Evolutionary conservation across 345 rosid genomes (phyloP).

Genomic region (Nephelium lappaceum): DNA sequence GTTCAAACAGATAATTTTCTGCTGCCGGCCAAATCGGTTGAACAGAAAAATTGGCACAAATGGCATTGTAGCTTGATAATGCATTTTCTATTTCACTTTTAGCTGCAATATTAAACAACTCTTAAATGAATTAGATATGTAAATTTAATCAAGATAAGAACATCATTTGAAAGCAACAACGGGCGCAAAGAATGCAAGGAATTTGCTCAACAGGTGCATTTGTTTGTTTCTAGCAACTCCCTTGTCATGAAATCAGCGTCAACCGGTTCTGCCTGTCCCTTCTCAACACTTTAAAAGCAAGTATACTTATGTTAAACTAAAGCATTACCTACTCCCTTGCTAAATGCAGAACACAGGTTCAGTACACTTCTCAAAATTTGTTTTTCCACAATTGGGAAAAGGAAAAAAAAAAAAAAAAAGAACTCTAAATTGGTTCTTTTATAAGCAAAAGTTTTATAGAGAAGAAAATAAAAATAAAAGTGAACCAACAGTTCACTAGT

Average conservation of each 20-base stretch:
- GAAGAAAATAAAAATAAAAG: not conserved
- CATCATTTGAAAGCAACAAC: not conserved
- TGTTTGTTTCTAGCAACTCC: conserved; percentile 76
- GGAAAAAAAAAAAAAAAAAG: not conserved
- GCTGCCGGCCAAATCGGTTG: conserved; percentile 89
- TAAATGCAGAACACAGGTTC: conserved; percentile 7
- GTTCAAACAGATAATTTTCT: conserved; percentile 95
- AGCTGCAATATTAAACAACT: conserved; percentile 46
- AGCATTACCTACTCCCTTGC: not conserved
- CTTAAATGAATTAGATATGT: conserved; percentile 3
- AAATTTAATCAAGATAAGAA: not conserved
- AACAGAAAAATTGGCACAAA: conserved; percentile 44
- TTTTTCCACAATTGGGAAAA: not conserved
- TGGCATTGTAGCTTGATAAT: conserved; percentile 56
- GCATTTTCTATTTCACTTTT: conserved; percentile 69
- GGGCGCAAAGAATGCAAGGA: too few relatives aligned
- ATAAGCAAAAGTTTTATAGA: not conserved
- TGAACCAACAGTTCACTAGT: not conserved
- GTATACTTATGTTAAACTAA: conserved; percentile 32
- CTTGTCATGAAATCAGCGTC: conserved; percentile 72
- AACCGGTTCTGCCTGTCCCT: conserved; percentile 75
- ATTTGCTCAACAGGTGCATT: too few relatives aligned
- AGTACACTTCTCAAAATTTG: not conserved
- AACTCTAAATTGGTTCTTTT: not conserved
- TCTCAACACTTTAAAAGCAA: conserved; percentile 67